These are phyloP conservation scores for Dictyostelium purpureum DNA, from an alignment of 78 protist genomes.

Conservation along the genomic window DNA sequence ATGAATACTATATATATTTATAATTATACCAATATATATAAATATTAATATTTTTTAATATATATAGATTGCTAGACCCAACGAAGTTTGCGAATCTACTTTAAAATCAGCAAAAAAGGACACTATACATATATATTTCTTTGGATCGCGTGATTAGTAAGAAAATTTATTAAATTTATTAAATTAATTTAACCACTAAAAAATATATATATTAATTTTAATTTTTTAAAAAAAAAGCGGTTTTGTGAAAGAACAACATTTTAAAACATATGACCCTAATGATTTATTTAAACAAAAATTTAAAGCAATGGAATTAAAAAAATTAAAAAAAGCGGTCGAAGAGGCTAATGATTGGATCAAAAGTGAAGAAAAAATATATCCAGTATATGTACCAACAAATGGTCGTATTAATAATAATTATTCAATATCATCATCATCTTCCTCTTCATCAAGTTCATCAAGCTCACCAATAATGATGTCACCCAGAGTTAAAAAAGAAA, in stretches of 20 bases:
- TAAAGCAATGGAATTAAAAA: constrained; percentile 20
- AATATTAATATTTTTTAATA: not conserved
- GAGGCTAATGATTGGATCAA: constrained; percentile 48
- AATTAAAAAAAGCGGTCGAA: constrained; percentile 38
- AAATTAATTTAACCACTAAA: not conserved
- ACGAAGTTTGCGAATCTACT: constrained; percentile 12
- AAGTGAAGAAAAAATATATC: not conserved
- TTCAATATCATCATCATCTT: not conserved
- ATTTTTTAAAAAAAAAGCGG: constrained; percentile 42
- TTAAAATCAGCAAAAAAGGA: constrained; percentile 11
- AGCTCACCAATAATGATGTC: too few relatives aligned
- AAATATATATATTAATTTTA: not conserved
- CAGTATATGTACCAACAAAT: constrained; percentile 1
- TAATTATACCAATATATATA: not conserved
- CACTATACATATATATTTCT: constrained; percentile 29
- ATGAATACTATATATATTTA: too few relatives aligned
- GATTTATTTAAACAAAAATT: constrained; percentile 34
- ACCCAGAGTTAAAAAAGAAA: not conserved
- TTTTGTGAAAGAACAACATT: constrained; percentile 36
- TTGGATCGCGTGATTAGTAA: constrained; percentile 68
- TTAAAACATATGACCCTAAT: constrained; percentile 6
- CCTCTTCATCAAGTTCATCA: not conserved
- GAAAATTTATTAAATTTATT: not conserved
- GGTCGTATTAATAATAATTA: too few relatives aligned
- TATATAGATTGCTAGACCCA: not conserved